Conservation (phyloP, 148 eudicot genomes). For the Drosera capensis region DNA sequence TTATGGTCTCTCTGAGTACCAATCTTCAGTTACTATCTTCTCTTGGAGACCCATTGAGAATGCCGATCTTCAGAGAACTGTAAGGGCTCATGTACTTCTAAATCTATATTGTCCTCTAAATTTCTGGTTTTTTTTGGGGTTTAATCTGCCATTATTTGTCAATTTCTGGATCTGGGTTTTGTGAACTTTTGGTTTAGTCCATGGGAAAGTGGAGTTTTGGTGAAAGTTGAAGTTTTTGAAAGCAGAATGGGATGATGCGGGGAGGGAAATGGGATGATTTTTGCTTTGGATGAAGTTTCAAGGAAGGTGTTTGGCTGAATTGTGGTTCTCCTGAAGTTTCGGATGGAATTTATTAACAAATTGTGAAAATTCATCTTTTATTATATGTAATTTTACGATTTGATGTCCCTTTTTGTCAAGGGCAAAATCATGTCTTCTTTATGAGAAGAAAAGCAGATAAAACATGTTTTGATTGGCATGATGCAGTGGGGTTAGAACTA, state of each 20-base stretch:
- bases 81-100: background rate
- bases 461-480: too few relatives aligned
- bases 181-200: background rate
- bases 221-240: background rate
- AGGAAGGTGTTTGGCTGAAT: too few relatives aligned
- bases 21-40: constrained; percentile 8
- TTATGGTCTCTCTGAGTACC: constrained; percentile 2
- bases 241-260: background rate
- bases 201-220: background rate
- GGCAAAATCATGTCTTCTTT: too few relatives aligned
- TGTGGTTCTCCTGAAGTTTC: too few relatives aligned
- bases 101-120: background rate
- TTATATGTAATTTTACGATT: too few relatives aligned
- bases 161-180: background rate
- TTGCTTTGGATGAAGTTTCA: too few relatives aligned
- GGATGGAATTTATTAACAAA: too few relatives aligned
- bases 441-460: too few relatives aligned
- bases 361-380: too few relatives aligned
- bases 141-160: background rate
- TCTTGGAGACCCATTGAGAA: constrained; percentile 7
- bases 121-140: background rate
- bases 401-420: too few relatives aligned
- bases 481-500: too few relatives aligned
- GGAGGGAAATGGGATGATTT: background rate
- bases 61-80: constrained; percentile 4